Conservation (phyloP, 345 rosid genomes). For the Theobroma cacao region DNA sequence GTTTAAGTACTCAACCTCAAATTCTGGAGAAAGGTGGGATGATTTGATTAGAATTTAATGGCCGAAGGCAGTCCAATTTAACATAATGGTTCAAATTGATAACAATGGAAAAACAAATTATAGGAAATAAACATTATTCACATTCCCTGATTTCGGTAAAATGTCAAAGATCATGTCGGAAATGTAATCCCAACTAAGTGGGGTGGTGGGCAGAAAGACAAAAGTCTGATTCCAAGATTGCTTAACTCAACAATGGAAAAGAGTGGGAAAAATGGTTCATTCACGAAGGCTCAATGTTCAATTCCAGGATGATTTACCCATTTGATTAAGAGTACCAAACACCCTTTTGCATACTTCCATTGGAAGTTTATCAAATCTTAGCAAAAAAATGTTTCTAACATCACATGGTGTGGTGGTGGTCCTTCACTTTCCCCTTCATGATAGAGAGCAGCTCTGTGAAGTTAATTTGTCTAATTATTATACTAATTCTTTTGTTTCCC, state of each 20-base stretch:
- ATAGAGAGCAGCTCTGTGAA: not conserved
- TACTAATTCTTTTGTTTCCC: not conserved
- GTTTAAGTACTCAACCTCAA: not conserved
- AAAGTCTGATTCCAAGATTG: not conserved
- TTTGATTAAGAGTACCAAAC: not conserved
- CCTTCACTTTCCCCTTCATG: not conserved
- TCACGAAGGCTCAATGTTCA: too few relatives aligned
- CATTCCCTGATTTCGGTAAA: not conserved
- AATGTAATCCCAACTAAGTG: not conserved
- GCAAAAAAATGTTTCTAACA: not conserved
- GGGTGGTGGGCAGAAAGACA: too few relatives aligned
- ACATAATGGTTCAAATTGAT: not conserved
- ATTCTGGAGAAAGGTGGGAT: not conserved
- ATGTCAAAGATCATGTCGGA: not conserved
- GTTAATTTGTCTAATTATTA: not conserved
- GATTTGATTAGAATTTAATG: not conserved
- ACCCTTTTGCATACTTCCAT: not conserved
- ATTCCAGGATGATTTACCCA: too few relatives aligned
- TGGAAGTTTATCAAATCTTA: not conserved
- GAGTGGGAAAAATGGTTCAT: too few relatives aligned
- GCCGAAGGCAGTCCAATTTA: not conserved
- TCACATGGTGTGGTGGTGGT: not conserved
- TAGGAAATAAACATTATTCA: not conserved
- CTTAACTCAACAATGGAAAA: not conserved
- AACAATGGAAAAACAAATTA: too few relatives aligned